Conservation (phyloP, 371 early-diverging fungal species). For the Nematocida minor region DNA sequence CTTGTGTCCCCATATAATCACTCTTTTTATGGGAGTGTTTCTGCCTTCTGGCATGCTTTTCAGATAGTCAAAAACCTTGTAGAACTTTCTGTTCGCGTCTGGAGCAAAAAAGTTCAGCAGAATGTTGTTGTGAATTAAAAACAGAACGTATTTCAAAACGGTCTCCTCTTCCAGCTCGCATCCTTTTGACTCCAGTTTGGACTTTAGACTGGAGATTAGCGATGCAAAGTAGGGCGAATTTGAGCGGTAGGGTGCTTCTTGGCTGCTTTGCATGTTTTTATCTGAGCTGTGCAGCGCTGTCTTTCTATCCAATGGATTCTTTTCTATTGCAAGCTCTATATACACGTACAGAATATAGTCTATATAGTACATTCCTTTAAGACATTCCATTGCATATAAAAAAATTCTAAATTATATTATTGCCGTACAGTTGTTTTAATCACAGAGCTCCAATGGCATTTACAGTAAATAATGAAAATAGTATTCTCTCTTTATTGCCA, state of each 20-base stretch:
- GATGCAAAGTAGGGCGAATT: background rate
- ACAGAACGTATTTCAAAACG: constrained; percentile 17
- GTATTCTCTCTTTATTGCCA: no score
- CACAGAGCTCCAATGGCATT: no score
- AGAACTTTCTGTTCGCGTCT: background rate
- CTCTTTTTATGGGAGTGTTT: background rate
- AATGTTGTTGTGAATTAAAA: constrained; percentile 4
- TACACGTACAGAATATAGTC: constrained; percentile 38
- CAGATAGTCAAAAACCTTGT: background rate
- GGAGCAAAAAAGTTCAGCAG: background rate
- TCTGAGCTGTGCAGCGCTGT: background rate
- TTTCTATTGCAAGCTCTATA: background rate
- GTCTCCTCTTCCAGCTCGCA: constrained; percentile 31
- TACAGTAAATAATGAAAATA: no score
- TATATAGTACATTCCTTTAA: constrained; percentile 31
- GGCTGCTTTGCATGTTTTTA: background rate
- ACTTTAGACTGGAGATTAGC: background rate
- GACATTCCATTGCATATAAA: constrained; percentile 10
- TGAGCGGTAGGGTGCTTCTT: background rate
- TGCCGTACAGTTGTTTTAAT: no score
- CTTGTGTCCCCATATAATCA: background rate
- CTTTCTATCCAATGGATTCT: background rate
- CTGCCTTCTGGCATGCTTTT: background rate
- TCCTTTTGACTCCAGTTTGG: constrained; percentile 3
- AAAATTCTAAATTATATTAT: no score